Conservation (phyloP, 148 eudicot genomes). For the Rhododendron ferrugineum region DNA sequence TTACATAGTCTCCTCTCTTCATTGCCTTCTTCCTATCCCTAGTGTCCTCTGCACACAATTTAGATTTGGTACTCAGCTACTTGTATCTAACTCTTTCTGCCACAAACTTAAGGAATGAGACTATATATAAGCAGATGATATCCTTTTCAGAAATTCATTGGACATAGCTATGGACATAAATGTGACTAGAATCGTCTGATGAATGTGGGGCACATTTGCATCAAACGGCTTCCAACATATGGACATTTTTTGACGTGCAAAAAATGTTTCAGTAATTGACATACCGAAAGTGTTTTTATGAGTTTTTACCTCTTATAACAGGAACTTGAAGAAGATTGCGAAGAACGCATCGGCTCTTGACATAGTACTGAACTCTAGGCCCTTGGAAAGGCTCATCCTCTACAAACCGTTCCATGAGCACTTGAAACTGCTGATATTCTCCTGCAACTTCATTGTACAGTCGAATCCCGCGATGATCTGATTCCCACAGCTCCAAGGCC, state of each 20-base stretch:
- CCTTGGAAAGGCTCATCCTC: slow-evolving; percentile 85
- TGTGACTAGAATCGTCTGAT: too few relatives aligned
- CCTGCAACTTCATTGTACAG: slow-evolving; percentile 77
- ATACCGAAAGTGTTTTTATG: neutral
- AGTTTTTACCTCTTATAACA: slow-evolving; percentile 60
- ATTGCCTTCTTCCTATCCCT: slow-evolving; percentile 50
- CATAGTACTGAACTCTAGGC: slow-evolving; percentile 71
- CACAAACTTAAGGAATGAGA: neutral
- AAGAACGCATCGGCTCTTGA: slow-evolving; percentile 56
- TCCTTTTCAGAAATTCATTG: neutral
- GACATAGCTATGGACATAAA: neutral
- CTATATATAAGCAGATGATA: too few relatives aligned
- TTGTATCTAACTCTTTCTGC: neutral
- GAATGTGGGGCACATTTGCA: too few relatives aligned
- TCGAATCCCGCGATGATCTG: slow-evolving; percentile 47
- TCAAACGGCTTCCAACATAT: neutral
- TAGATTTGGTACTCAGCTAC: neutral
- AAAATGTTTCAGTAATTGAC: neutral
- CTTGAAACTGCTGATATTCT: slow-evolving; percentile 93
- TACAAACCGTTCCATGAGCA: slow-evolving; percentile 65
- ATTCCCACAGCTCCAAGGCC: slow-evolving; percentile 81
- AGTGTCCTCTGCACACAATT: slow-evolving; percentile 51
- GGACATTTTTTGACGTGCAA: neutral
- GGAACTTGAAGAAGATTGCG: slow-evolving; percentile 91
- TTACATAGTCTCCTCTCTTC: slow-evolving; percentile 33